Base-by-base conservation (phyloP, 805 yeast species). In the Saturnispora saitoi region DNA sequence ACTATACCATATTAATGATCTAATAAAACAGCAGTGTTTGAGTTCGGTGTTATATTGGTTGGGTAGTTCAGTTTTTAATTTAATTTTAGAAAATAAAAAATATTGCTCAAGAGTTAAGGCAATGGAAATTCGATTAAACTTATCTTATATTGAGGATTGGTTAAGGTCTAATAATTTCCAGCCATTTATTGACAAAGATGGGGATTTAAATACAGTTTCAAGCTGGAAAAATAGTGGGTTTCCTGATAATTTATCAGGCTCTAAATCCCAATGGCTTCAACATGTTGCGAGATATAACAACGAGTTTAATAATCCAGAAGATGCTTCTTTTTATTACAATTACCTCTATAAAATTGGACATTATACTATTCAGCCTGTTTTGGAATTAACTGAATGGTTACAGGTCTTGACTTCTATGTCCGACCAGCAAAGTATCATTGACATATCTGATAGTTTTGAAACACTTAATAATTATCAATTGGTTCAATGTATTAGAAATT, bases 61-160 rank as follows among this genome's bases (percentile, higher is more conserved):
- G 22, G 80, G 89, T 9, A 69, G 81, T 9, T 73, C 77, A 3
- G 56, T 89, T 19, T 90, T 91, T 68, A 90, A 91, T 63, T 72
- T 81, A 44, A 72, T 89, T 20, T 62, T 90, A 46, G 70, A 78
- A 19, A 80, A 77, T 53, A 78, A 84, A 52, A 84, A 78, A 56
- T 83, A 83, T 55, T 72, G 85, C 44, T 78, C 95, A 0, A 75
- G 99, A 51, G 75, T 87, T 0, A 78, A 82, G 53, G 98, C 97
- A 0, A 79, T 93, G 65, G 98, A 93, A 61, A 82, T 93, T 42
- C 71, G 97, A 48, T 74, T 93, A 48, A 93, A 93, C 58, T 59
- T 93, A 9, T 88, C 96, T 0, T 76, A 85, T 4, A 67, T 93
- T 40, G 97, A 93, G 64, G 96, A 93, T 60, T 93, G 99, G 99